Conservation (phyloP, 306 rosid genomes). For the Oemleria cerasiformis region DNA sequence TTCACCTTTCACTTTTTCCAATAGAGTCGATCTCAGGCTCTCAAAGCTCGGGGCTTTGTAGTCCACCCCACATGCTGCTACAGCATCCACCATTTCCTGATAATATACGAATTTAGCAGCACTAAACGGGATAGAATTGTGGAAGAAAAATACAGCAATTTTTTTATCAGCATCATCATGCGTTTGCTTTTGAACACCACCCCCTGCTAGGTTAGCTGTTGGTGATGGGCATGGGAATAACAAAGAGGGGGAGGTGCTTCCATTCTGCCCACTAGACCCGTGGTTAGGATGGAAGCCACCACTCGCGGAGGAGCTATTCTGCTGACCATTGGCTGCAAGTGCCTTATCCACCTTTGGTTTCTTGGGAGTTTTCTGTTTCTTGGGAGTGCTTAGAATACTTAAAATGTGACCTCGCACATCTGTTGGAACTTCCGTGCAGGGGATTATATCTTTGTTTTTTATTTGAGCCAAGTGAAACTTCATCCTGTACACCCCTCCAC, state of each 20-base stretch:
- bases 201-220: slow-evolving; percentile 39
- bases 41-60: slow-evolving; percentile 71
- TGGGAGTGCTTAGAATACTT: slow-evolving; percentile 56
- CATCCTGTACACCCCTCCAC: slow-evolving; percentile 82
- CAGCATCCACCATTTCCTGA: slow-evolving; percentile 69
- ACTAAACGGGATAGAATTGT: slow-evolving; percentile 57
- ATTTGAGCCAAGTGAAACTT: slow-evolving; percentile 83
- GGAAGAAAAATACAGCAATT: slow-evolving; percentile 58
- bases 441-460: slow-evolving; percentile 72
- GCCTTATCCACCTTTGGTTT: slow-evolving; percentile 46
- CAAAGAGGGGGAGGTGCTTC: slow-evolving; percentile 52
- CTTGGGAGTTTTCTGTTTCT: slow-evolving; percentile 58
- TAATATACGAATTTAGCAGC: slow-evolving; percentile 61
- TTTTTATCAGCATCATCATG: slow-evolving; percentile 60
- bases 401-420: slow-evolving; percentile 61
- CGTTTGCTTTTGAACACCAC: slow-evolving; percentile 46
- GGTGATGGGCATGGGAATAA: slow-evolving; percentile 46
- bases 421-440: slow-evolving; percentile 59
- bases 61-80: slow-evolving; percentile 57
- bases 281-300: slow-evolving; percentile 54
- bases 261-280: slow-evolving; percentile 54
- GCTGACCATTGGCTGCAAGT: slow-evolving; percentile 42
- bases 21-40: slow-evolving; percentile 45
- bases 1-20: slow-evolving; percentile 59
- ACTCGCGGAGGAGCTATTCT: slow-evolving; percentile 62